Conservation (phyloP, 2,329 filamentous ascomycete genomes). For the Diplodia scrobiculata region DNA sequence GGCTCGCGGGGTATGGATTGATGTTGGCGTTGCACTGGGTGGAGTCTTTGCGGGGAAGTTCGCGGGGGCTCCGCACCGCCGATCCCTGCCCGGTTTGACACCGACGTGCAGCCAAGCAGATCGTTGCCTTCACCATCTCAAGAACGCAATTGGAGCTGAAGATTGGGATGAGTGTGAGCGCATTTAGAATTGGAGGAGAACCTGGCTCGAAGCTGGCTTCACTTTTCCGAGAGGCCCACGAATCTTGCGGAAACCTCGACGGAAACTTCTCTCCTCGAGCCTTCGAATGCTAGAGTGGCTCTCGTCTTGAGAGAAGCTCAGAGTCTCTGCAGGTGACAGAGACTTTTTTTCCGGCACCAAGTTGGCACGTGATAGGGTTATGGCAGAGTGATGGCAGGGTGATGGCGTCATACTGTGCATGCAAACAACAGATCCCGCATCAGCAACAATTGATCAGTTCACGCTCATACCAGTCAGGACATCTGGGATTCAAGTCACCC, state of each 20-base stretch:
- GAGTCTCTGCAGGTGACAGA: too few species aligned
- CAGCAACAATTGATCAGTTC: too few species aligned
- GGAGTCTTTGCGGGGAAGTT: constrained; percentile 5
- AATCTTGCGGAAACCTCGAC: background rate
- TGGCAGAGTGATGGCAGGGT: too few species aligned
- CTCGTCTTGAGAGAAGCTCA: background rate
- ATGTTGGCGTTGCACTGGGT: background rate
- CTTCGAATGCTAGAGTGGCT: background rate
- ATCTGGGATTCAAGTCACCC: background rate
- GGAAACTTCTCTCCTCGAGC: background rate
- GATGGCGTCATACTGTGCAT: too few species aligned
- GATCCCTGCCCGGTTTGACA: background rate
- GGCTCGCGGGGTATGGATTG: background rate
- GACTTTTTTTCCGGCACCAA: too few species aligned
- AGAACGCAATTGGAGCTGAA: too few species aligned
- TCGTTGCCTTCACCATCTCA: background rate
- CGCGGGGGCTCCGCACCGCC: background rate
- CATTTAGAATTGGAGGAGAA: too few species aligned
- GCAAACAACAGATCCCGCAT: too few species aligned
- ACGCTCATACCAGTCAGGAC: too few species aligned
- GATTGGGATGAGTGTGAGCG: background rate
- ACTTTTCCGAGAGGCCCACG: background rate
- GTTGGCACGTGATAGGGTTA: too few species aligned
- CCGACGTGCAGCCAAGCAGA: background rate
- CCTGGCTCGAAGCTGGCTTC: background rate